phyloP scores from a whole-genome alignment of 768 basidiomycete genomes.

The Cytidiella melzeri region DNA sequence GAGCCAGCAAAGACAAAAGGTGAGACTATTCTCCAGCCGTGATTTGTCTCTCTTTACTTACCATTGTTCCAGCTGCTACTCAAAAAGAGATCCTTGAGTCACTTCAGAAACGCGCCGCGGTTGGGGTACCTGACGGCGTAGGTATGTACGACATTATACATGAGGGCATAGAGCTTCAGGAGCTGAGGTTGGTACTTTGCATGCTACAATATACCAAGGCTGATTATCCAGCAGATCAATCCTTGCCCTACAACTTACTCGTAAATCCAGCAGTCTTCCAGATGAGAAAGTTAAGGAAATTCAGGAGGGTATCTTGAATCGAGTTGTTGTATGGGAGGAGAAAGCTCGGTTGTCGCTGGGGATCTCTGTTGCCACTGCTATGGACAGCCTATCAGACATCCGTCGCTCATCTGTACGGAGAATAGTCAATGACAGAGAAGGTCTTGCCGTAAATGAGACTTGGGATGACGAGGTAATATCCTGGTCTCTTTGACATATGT shows the following conservation, averaged over 20 bases:
- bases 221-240: neutral
- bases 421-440: too few species aligned
- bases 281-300: neutral
- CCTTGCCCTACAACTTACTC: neutral
- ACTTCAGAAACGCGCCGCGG: neutral
- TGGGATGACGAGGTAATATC: too few species aligned
- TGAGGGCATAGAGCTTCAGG: neutral
- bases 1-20: neutral
- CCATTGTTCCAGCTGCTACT: neutral
- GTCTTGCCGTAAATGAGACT: too few species aligned
- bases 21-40: neutral
- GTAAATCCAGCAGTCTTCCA: neutral
- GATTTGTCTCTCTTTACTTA: neutral
- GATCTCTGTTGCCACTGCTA: too few species aligned
- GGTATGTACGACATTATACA: neutral
- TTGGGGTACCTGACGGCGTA: neutral
- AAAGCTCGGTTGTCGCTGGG: neutral
- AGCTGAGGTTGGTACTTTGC: neutral
- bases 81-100: neutral
- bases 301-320: neutral
- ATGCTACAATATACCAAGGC: neutral
- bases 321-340: neutral
- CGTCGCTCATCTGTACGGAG: too few species aligned
- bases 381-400: too few species aligned
- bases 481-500: too few species aligned